Evolutionary conservation across 2,329 filamentous ascomycete species (phyloP).

Genomic region (Hypoxylon sp.): DNA sequence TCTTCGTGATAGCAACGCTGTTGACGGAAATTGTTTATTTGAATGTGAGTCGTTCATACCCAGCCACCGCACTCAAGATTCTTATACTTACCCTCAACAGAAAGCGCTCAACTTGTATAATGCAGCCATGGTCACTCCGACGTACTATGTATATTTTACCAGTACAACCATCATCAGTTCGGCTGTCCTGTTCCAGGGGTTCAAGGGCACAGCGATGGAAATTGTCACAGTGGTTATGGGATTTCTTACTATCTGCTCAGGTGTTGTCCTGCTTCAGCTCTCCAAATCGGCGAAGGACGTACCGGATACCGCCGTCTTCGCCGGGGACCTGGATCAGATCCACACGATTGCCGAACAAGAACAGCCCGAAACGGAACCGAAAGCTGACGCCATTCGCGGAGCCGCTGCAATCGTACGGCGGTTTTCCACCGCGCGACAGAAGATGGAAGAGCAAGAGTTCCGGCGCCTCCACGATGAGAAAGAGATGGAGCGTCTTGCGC

Average conservation of each 20-base stretch:
- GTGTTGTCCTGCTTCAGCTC: constrained; percentile 91
- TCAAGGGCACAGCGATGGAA: constrained; percentile 81
- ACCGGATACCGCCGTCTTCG: constrained; percentile 90
- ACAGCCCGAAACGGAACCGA: constrained; percentile 94
- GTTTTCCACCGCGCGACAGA: constrained; percentile 77
- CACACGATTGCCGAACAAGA: constrained; percentile 94
- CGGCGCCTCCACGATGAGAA: constrained; percentile 82
- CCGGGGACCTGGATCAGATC: constrained; percentile 91
- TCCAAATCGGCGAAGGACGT: constrained; percentile 98
- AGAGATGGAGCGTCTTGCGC: constrained; percentile 71
- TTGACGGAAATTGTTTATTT: constrained; percentile 94
- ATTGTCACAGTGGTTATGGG: constrained; percentile 93
- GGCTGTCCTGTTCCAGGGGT: constrained; percentile 89
- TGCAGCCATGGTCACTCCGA: constrained; percentile 94
- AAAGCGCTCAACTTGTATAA: constrained; percentile 99
- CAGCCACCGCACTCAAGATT: not conserved
- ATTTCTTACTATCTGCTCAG: constrained; percentile 91
- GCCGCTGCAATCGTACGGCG: constrained; percentile 86
- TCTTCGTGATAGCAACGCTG: constrained; percentile 89
- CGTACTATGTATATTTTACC: constrained; percentile 99
- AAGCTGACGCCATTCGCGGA: constrained; percentile 94
- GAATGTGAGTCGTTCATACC: constrained; percentile 71
- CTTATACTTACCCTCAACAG: constrained; percentile 59
- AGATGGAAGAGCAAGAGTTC: constrained; percentile 81
- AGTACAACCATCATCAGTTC: constrained; percentile 95